Conservation (phyloP, 2,329 filamentous ascomycete species). For the Aspergillus sp. region DNA sequence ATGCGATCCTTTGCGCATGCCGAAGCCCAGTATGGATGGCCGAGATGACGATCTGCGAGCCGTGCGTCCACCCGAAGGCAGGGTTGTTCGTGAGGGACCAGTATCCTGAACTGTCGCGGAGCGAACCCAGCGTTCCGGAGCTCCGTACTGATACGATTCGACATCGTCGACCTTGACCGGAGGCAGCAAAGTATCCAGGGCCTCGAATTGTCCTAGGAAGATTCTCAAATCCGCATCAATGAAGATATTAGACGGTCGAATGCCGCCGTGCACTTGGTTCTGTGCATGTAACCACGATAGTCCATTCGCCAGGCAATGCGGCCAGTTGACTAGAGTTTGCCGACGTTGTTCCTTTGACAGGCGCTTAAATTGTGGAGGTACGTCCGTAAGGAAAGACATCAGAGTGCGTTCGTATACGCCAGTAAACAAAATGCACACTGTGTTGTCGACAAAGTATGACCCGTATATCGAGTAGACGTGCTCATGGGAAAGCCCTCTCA, state of each 20-base stretch:
- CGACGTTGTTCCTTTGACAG: conserved; percentile 43
- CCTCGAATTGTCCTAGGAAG: conserved; percentile 59
- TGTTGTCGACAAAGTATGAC: conserved; percentile 45
- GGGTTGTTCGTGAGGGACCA: conserved; percentile 27
- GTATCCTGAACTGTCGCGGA: conserved; percentile 37
- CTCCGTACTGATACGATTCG: conserved; percentile 59
- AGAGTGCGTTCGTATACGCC: conserved; percentile 43
- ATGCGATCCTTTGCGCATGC: conserved; percentile 23
- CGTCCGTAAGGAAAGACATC: conserved; percentile 44
- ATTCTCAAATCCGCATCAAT: conserved; percentile 57
- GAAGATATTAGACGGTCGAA: conserved; percentile 61
- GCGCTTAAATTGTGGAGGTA: conserved; percentile 41
- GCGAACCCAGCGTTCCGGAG: conserved; percentile 55
- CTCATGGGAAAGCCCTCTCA: conserved; percentile 42
- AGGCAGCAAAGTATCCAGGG: conserved; percentile 53
- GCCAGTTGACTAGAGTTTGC: conserved; percentile 46
- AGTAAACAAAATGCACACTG: conserved; percentile 44
- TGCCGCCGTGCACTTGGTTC: conserved; percentile 55
- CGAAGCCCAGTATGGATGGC: conserved; percentile 19
- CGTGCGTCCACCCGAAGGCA: conserved; percentile 45
- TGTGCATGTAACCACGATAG: conserved; percentile 57
- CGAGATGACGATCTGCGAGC: conserved; percentile 27
- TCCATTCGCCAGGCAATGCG: conserved; percentile 54
- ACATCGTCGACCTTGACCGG: conserved; percentile 54
- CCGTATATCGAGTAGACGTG: conserved; percentile 46